These are phyloP conservation scores for Wickerhamomyces silvicola DNA, from an alignment of 805 yeast species.

Conservation along the genomic window DNA sequence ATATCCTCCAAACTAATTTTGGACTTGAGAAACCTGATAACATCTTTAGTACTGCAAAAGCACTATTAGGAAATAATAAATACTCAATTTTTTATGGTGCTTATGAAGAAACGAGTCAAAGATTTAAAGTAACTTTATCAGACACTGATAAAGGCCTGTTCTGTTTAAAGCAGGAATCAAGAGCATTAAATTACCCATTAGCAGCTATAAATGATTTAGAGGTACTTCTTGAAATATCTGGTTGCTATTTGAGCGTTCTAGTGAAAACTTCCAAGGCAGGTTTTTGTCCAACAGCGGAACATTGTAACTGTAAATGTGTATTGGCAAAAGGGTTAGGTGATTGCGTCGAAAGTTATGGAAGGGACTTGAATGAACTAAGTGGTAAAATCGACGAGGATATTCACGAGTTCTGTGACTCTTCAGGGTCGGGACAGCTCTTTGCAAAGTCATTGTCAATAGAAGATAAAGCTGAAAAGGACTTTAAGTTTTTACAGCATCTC, in stretches of 20 bases:
- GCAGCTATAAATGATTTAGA: constrained; percentile 1
- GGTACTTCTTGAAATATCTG: constrained; percentile 2
- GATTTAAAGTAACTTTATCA: neutral
- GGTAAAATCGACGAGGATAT: constrained; percentile 2
- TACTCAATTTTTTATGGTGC: constrained; percentile 6
- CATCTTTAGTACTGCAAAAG: constrained; percentile 3
- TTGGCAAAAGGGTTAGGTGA: constrained; percentile 3
- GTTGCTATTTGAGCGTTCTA: constrained; percentile 5
- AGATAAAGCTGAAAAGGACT: constrained; percentile 7
- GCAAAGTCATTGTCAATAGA: too few species aligned
- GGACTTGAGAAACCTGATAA: constrained; percentile 4
- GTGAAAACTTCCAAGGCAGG: constrained; percentile 1
- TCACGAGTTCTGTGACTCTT: constrained; percentile 1
- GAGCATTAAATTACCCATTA: neutral
- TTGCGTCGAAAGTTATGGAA: constrained; percentile 6
- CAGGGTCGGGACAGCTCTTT: too few species aligned
- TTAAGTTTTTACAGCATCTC: constrained; percentile 8
- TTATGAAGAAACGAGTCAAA: constrained; percentile 6
- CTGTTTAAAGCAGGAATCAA: constrained; percentile 6
- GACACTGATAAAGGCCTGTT: neutral
- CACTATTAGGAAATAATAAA: constrained; percentile 4
- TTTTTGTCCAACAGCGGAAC: constrained; percentile 5
- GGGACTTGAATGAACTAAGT: neutral
- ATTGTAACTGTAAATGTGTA: constrained; percentile 11
- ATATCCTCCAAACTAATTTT: constrained; percentile 5